Evolutionary conservation across 2,329 filamentous ascomycete genomes (phyloP), one percentile per base, ranked within the genome.

Genomic region (Dichotomopilus funicola): DNA sequence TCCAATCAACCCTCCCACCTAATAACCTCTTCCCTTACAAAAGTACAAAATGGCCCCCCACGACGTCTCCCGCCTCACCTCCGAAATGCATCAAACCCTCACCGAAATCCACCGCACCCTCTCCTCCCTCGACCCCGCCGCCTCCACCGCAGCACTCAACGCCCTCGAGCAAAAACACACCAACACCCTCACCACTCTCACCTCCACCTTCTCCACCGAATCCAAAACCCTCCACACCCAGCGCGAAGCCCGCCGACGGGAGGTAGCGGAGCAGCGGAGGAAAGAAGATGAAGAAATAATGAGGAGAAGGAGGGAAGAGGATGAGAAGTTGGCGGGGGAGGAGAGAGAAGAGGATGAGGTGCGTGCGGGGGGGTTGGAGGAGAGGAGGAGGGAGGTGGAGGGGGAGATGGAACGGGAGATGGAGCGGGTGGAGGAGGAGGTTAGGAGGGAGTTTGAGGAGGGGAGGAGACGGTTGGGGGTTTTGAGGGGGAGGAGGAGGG

Each of bases 381-480:
- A 57, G 10, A 66, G 72, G 19, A 66, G 62, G 5, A 51, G 61
- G 7, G 60, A 63, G 6, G 56, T 72, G 4, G 71, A 73, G 56
- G 64, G 71, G 41, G 67, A 75, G 46, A 69, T 66, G 1, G 71
- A 72, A 2, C 55, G 57, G 0, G 59, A 69, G 61, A 71, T 74
- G 48, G 65, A 64, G 5, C 65, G 90, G 50, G 68, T 67, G 11
- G 70, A 71, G 5, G 77, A 76, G 2, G 67, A 65, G 1, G 74
- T 69, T 52, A 67, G 81, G 60, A 78, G 77, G 59, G 68, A 66
- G 1, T 73, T 78, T 0, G 85, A 83, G 0, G 85, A 81, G 2
- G 73, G 74, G 61, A 69, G 62, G 35, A 74, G 74, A 58, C 91
- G 86, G 87, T 76, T 76, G 44, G 67, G 65, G 10, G 45, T 34